Percentiles rank a stretch among this genome's conserved stretches.
Conservation (phyloP, 2,329 filamentous ascomycete genomes). For the Aspergillus carbonarius region DNA sequence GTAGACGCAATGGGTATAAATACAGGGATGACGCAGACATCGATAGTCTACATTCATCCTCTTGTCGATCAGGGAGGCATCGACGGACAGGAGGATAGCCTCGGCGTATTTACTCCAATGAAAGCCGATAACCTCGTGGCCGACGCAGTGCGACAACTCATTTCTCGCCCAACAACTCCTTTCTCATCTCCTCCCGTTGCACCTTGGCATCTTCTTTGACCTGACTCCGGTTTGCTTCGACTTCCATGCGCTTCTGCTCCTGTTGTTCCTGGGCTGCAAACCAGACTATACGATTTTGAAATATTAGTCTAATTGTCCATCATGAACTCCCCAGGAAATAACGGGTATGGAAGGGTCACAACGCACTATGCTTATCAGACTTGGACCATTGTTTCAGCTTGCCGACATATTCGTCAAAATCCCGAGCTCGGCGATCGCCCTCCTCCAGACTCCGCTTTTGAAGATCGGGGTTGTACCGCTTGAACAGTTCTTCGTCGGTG, state of each 20-base stretch:
- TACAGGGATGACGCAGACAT: constrained; percentile 4
- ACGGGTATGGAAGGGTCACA: background rate
- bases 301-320: constrained; percentile 7
- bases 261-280: constrained; percentile 39
- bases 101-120: background rate
- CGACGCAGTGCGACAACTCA: background rate
- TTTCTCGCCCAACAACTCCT: constrained; percentile 34
- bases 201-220: constrained; percentile 33
- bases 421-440: constrained; percentile 71
- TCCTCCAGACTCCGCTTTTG: constrained; percentile 82
- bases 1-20: constrained; percentile 4
- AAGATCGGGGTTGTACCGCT: constrained; percentile 90
- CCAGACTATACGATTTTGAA: constrained; percentile 36
- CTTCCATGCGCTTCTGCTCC: constrained; percentile 28
- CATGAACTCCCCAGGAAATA: background rate
- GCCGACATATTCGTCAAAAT: constrained; percentile 84
- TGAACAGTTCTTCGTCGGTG: constrained; percentile 87
- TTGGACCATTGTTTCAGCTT: constrained; percentile 86
- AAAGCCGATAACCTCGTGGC: background rate
- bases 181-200: constrained; percentile 42
- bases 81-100: background rate
- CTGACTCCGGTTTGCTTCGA: constrained; percentile 23
- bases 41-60: background rate
- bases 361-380: constrained; percentile 82
- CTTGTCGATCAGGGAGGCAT: background rate